Conservation (phyloP, 495 filamentous ascomycete genomes). For the Paragyromitra xinjiangensis region DNA sequence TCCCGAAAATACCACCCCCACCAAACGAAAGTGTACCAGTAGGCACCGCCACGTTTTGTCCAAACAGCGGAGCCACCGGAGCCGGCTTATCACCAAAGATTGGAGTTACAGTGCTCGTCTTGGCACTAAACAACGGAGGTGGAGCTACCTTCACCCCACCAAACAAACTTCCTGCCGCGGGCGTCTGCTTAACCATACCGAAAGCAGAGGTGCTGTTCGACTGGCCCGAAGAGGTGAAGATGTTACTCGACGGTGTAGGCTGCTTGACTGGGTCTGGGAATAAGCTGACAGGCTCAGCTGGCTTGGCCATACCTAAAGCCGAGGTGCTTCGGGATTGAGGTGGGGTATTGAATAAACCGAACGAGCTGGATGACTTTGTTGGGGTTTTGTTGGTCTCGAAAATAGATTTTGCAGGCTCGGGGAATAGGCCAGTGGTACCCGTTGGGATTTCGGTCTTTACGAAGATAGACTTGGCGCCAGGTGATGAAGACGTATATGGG, state of each 20-base stretch:
- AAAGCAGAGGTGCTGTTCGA: not conserved
- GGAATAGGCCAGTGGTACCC: not conserved
- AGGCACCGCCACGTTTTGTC: not conserved
- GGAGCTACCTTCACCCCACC: not conserved
- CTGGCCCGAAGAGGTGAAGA: not conserved
- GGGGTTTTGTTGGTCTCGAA: constrained; percentile 20
- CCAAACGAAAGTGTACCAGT: too few species aligned
- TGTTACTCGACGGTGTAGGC: not conserved
- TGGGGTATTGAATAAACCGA: constrained; percentile 20
- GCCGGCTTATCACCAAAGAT: not conserved
- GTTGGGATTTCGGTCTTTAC: not conserved
- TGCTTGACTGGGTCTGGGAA: constrained; percentile 22
- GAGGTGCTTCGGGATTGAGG: constrained; percentile 13
- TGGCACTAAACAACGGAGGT: not conserved
- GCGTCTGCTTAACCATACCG: not conserved
- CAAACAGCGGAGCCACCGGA: not conserved
- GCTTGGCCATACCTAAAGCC: not conserved
- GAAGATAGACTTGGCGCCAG: constrained; percentile 19
- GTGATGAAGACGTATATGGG: not conserved
- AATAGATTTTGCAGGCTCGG: constrained; percentile 4
- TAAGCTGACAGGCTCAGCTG: not conserved
- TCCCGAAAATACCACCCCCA: not conserved
- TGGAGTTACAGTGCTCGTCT: not conserved
- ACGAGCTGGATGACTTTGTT: constrained; percentile 2
- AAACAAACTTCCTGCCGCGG: not conserved